Conservation (phyloP, 2,329 filamentous ascomycete species). For the Elsinoe arachidis region DNA sequence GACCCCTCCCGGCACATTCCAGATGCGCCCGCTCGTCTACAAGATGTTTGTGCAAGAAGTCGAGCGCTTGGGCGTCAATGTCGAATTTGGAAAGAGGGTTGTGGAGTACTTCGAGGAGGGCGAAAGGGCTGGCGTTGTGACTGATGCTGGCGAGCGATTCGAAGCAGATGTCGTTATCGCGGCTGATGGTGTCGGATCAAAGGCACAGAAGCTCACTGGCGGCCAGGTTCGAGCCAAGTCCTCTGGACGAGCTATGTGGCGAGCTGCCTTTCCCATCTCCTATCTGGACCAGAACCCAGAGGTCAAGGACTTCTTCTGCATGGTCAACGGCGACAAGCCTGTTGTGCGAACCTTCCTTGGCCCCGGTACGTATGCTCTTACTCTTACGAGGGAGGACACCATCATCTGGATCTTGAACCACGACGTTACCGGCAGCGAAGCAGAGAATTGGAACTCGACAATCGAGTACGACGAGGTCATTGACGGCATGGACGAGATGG, state of each 20-base stretch:
- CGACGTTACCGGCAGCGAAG: slow-evolving; percentile 37
- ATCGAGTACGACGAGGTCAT: slow-evolving; percentile 39
- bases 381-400: slow-evolving; percentile 37
- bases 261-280: slow-evolving; percentile 31
- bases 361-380: slow-evolving; percentile 36
- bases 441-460: slow-evolving; percentile 40
- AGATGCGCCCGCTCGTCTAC: slow-evolving; percentile 49
- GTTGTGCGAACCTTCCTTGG: slow-evolving; percentile 40
- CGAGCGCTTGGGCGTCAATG: slow-evolving; percentile 35
- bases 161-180: slow-evolving; percentile 34
- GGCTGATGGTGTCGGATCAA: slow-evolving; percentile 34
- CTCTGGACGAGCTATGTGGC: slow-evolving; percentile 25
- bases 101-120: slow-evolving; percentile 39
- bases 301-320: slow-evolving; percentile 40
- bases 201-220: slow-evolving; percentile 37
- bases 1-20: slow-evolving; percentile 46
- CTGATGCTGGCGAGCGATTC: slow-evolving; percentile 33
- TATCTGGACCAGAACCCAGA: slow-evolving; percentile 37
- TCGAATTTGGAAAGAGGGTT: slow-evolving; percentile 35
- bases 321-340: slow-evolving; percentile 33
- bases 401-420: slow-evolving; percentile 46
- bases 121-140: slow-evolving; percentile 22
- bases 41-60: slow-evolving; percentile 47
- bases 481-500: slow-evolving; percentile 37
- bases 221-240: slow-evolving; percentile 34